Conservation (phyloP, 768 basidiomycete genomes). For the Naematelia aurantialba region DNA sequence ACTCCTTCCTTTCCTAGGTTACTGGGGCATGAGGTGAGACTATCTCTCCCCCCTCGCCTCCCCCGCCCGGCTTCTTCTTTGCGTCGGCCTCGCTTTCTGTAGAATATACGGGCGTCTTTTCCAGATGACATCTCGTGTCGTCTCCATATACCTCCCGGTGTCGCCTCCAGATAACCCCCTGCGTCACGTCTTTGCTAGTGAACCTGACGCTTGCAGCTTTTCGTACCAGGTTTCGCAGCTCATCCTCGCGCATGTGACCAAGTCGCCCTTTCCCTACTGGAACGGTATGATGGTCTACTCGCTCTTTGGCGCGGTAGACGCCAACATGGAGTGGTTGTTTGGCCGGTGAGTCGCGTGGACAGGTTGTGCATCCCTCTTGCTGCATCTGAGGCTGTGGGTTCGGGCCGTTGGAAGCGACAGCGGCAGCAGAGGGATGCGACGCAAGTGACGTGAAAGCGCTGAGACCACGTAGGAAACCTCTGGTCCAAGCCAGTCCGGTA, state of each 20-base stretch:
- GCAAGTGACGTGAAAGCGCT: constrained; percentile 19
- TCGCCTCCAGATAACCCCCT: neutral
- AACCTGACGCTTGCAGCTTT: constrained; percentile 31
- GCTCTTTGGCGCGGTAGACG: constrained; percentile 71
- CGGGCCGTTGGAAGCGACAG: too few relatives aligned
- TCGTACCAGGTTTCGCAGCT: constrained; percentile 75
- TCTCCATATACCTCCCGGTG: too few relatives aligned
- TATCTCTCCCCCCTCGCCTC: constrained; percentile 58
- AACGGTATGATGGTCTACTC: constrained; percentile 84
- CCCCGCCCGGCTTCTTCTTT: constrained; percentile 55
- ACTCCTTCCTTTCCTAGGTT: constrained; percentile 81
- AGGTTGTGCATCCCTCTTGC: constrained; percentile 8
- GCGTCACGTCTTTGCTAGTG: neutral
- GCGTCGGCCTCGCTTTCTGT: neutral
- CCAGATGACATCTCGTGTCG: too few relatives aligned
- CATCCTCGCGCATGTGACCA: constrained; percentile 89
- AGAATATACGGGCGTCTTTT: too few relatives aligned
- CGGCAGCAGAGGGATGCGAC: too few relatives aligned
- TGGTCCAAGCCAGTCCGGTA: constrained; percentile 67
- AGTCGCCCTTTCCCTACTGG: constrained; percentile 75
- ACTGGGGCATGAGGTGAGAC: constrained; percentile 66
- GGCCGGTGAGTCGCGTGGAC: constrained; percentile 62
- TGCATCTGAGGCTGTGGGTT: constrained; percentile 3
- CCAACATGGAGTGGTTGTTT: constrained; percentile 67
- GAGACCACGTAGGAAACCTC: constrained; percentile 56